Percentiles rank a stretch among this genome's conserved stretches.
These are phyloP conservation scores for Metarhizium brunneum DNA, from an alignment of 2,329 filamentous ascomycete genomes.

Conservation along the genomic window DNA sequence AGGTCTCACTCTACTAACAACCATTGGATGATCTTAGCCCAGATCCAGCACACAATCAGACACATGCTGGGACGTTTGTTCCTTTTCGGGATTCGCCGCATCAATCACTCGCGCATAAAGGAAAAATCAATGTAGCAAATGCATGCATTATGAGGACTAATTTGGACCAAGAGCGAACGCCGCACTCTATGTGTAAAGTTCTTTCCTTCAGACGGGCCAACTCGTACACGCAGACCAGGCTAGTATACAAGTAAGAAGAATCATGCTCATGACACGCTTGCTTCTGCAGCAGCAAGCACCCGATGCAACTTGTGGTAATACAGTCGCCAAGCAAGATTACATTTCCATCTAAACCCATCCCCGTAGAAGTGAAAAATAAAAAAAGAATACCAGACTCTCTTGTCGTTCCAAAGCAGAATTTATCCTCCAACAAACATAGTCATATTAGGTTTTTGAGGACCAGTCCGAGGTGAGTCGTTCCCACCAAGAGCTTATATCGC, in stretches of 20 bases:
- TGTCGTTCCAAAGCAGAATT: not conserved
- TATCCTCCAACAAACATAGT: slow-evolving; percentile 6
- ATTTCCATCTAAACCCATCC: not conserved
- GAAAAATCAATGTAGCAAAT: not conserved
- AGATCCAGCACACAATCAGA: too few relatives aligned
- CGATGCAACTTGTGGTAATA: not conserved
- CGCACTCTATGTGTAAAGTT: not conserved
- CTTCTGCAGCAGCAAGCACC: not conserved
- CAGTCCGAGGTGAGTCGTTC: slow-evolving; percentile 27
- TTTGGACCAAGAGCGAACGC: not conserved
- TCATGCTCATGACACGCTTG: not conserved
- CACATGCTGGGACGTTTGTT: too few relatives aligned
- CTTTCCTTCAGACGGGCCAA: not conserved
- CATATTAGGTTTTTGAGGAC: slow-evolving; percentile 21
- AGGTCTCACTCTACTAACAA: too few relatives aligned
- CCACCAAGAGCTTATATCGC: slow-evolving; percentile 11
- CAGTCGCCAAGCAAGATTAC: not conserved
- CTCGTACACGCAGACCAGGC: not conserved
- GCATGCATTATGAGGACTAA: not conserved
- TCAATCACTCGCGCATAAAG: too few relatives aligned
- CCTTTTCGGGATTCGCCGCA: too few relatives aligned
- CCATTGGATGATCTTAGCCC: too few relatives aligned
- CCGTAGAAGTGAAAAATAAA: not conserved
- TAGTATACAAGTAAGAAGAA: not conserved
- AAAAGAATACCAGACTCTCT: not conserved